Percentiles rank a stretch among this genome's conserved stretches.
Conservation (phyloP, 345 rosid species). For the Linum trigynum region DNA sequence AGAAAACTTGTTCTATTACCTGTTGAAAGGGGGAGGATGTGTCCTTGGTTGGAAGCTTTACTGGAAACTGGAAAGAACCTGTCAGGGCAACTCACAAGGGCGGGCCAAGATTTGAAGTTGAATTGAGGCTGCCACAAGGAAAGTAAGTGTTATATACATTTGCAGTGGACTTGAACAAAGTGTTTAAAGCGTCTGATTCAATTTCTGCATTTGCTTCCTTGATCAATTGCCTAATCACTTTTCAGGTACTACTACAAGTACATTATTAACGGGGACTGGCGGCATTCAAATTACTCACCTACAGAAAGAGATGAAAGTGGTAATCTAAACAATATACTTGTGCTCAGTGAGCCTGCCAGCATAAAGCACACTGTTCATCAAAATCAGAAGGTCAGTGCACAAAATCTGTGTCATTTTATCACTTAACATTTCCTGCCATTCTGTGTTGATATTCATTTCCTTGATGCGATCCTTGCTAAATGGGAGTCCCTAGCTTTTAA, state of each 20-base stretch:
- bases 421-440: not conserved
- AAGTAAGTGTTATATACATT: constrained; percentile 43
- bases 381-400: constrained; percentile 56
- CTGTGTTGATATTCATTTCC: not conserved
- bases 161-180: not conserved
- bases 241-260: constrained; percentile 84
- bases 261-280: constrained; percentile 73
- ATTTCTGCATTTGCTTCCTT: not conserved
- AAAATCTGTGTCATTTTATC: not conserved
- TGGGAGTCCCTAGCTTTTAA: not conserved
- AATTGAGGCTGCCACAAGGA: constrained; percentile 80
- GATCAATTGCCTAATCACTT: not conserved
- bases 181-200: not conserved
- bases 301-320: constrained; percentile 82
- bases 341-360: constrained; percentile 66
- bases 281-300: constrained; percentile 78
- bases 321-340: constrained; percentile 61
- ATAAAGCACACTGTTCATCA: constrained; percentile 62
- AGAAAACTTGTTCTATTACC: constrained; percentile 1
- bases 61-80: constrained; percentile 93
- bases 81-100: constrained; percentile 68
- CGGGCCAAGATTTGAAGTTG: constrained; percentile 79
- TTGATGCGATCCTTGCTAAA: not conserved
- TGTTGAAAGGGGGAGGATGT: constrained; percentile 76
- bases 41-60: constrained; percentile 80